Percentiles rank a stretch among this genome's conserved stretches.
Evolutionary conservation across 768 basidiomycete genomes (phyloP).

Genomic region (Phaeolepiota aurea): DNA sequence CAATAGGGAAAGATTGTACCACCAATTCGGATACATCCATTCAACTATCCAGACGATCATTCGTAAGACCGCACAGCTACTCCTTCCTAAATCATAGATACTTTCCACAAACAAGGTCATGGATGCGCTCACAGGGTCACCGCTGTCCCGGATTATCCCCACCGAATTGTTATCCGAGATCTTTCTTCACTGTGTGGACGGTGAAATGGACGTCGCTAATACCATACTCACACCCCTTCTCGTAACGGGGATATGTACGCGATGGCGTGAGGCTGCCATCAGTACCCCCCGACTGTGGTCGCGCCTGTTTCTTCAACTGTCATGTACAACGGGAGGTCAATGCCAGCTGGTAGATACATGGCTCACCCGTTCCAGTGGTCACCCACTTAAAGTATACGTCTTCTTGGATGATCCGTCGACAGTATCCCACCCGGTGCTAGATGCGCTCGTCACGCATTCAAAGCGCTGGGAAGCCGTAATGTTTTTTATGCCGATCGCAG

Average conservation of each 20-base stretch:
- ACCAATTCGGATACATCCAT: neutral
- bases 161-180: conserved; percentile 33
- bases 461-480: conserved; percentile 24
- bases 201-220: conserved; percentile 21
- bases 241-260: conserved; percentile 27
- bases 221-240: conserved; percentile 30
- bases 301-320: conserved; percentile 23
- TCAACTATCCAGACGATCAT: neutral
- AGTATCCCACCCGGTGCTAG: conserved; percentile 18
- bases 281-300: conserved; percentile 32
- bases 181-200: conserved; percentile 29
- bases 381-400: conserved; percentile 22
- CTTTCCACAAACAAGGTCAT: neutral
- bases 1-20: conserved; percentile 2
- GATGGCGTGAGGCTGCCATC: conserved; percentile 31
- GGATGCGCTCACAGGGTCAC: neutral
- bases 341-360: conserved; percentile 20
- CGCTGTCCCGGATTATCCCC: conserved; percentile 13
- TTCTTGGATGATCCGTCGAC: conserved; percentile 23
- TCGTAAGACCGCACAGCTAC: neutral
- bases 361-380: conserved; percentile 22
- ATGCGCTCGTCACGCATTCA: conserved; percentile 20
- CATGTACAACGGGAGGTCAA: conserved; percentile 9
- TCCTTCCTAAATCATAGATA: neutral
- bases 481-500: conserved; percentile 23